A percentile compares a stretch with the other conserved stretches of the same genome.
phyloP scores from a whole-genome alignment of 371 early-diverging fungal species.

The Mucor ambiguus region DNA sequence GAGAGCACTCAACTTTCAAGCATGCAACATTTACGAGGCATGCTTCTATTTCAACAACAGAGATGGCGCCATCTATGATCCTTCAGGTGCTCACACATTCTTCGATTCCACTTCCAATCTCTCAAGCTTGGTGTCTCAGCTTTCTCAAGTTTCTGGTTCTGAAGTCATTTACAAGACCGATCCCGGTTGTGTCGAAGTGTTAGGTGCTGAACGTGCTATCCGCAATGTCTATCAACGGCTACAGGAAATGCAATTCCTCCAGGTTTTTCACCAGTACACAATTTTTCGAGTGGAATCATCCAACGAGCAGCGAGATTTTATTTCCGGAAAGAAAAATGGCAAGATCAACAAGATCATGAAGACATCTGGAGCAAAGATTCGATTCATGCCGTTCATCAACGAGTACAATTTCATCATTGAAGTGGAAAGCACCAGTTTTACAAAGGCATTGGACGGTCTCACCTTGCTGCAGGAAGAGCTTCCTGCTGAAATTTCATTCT shows the following conservation, averaged over 20 bases:
- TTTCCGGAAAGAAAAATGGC: slow-evolving; percentile 94
- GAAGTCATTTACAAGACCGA: slow-evolving; percentile 57
- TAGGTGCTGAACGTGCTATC: slow-evolving; percentile 64
- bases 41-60: slow-evolving; percentile 54
- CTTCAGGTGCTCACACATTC: slow-evolving; percentile 29
- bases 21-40: slow-evolving; percentile 63
- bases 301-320: slow-evolving; percentile 87
- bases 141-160: slow-evolving; percentile 61
- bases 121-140: slow-evolving; percentile 44
- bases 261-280: slow-evolving; percentile 27
- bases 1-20: slow-evolving; percentile 63
- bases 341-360: slow-evolving; percentile 90
- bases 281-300: slow-evolving; percentile 70
- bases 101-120: slow-evolving; percentile 42
- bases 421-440: slow-evolving; percentile 59
- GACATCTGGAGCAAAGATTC: slow-evolving; percentile 63
- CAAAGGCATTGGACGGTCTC: slow-evolving; percentile 68
- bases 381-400: slow-evolving; percentile 58
- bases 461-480: slow-evolving; percentile 79
- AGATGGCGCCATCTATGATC: slow-evolving; percentile 35
- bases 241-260: slow-evolving; percentile 49
- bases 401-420: slow-evolving; percentile 82
- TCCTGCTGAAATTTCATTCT: slow-evolving; percentile 87
- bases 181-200: slow-evolving; percentile 61
- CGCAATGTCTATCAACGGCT: slow-evolving; percentile 61